These are phyloP conservation scores for Fusarium sp. DNA, from an alignment of 2,329 filamentous ascomycete genomes.

Conservation along the genomic window DNA sequence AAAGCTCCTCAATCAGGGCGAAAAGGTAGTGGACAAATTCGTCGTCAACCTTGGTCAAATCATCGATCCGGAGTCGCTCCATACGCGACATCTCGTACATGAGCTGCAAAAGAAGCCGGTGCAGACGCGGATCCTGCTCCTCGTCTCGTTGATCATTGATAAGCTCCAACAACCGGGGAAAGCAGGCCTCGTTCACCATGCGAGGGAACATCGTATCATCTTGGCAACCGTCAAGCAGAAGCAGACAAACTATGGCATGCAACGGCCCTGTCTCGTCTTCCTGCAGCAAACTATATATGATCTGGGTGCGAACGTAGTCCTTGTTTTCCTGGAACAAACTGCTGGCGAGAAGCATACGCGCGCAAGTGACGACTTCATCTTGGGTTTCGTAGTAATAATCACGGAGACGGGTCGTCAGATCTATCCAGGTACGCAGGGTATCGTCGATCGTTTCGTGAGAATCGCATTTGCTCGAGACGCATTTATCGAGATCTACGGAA, in stretches of 20 bases:
- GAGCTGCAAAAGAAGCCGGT: conserved; percentile 85
- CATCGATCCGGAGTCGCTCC: conserved; percentile 80
- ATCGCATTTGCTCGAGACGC: conserved; percentile 61
- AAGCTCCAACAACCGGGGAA: conserved; percentile 84
- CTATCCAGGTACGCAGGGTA: conserved; percentile 84
- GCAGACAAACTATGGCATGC: conserved; percentile 83
- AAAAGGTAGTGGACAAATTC: conserved; percentile 87
- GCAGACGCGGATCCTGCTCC: conserved; percentile 76
- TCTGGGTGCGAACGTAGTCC: conserved; percentile 91
- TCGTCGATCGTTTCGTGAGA: conserved; percentile 79
- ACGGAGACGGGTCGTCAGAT: conserved; percentile 80
- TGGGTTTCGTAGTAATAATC: conserved; percentile 80
- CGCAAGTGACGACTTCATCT: conserved; percentile 83
- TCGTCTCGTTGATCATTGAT: conserved; percentile 74
- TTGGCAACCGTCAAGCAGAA: conserved; percentile 86
- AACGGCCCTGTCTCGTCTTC: conserved; percentile 87
- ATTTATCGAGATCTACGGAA: conserved; percentile 61
- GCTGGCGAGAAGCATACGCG: conserved; percentile 81
- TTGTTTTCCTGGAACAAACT: conserved; percentile 78
- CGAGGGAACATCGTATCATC: conserved; percentile 84
- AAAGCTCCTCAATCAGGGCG: conserved; percentile 86
- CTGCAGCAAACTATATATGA: conserved; percentile 90
- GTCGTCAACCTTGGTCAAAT: conserved; percentile 82
- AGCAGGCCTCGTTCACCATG: conserved; percentile 89
- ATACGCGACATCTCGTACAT: conserved; percentile 98